phyloP scores from a whole-genome alignment of 225 moss, liverwort and hornwort genomes.

The Thuidium tamariscinum region DNA sequence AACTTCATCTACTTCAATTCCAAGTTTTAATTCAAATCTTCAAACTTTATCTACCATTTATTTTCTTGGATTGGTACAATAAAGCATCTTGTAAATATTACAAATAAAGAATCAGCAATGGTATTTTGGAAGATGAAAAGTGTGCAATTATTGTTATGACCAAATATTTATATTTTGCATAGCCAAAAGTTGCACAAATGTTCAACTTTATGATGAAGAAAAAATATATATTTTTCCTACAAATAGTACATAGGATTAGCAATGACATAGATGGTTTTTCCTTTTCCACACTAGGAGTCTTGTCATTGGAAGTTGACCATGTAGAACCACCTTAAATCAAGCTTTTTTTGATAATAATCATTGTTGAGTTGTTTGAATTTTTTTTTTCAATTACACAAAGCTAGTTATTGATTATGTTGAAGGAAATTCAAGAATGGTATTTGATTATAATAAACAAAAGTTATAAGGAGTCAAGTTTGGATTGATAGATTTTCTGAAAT shows the following conservation, averaged over 20 bases:
- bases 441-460: not conserved
- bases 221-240: too few relatives aligned
- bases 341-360: accelerated
- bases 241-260: too few relatives aligned
- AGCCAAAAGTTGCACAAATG: too few relatives aligned
- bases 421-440: accelerated
- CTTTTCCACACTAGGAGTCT: accelerated
- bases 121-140: too few relatives aligned
- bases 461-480: not conserved
- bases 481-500: not conserved
- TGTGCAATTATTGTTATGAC: too few relatives aligned
- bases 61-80: too few relatives aligned
- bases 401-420: not conserved
- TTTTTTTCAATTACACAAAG: not conserved
- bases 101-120: too few relatives aligned
- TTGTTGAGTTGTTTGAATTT: not conserved
- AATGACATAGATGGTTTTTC: not conserved
- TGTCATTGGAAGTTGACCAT: accelerated
- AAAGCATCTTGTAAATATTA: too few relatives aligned
- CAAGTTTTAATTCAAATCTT: not conserved
- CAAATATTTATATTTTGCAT: too few relatives aligned
- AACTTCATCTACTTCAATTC: accelerated
- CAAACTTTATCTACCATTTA: not conserved
- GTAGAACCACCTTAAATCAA: accelerated
- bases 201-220: too few relatives aligned